Evolutionary conservation across 331 rosid species (phyloP).

Genomic region (Pyrus hybrid): DNA sequence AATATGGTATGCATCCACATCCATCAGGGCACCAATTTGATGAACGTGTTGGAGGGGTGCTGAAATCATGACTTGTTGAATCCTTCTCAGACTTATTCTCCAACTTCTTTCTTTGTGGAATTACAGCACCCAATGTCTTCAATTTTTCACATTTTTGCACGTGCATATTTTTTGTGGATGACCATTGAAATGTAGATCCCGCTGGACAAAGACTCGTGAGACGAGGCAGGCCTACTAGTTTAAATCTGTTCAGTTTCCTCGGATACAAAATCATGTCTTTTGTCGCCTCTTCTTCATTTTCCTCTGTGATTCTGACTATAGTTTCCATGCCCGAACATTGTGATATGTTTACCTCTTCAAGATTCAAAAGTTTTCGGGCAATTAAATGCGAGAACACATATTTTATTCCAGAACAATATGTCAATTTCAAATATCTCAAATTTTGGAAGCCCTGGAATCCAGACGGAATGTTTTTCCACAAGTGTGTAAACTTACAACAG

Average conservation of each 20-base stretch:
- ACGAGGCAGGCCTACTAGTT: rapidly evolving
- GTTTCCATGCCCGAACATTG: rapidly evolving
- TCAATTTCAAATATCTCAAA: rapidly evolving
- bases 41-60: neutral
- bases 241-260: neutral
- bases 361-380: neutral
- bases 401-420: rapidly evolving
- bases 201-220: neutral
- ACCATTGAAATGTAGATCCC: neutral
- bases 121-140: neutral
- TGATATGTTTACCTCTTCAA: rapidly evolving
- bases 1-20: neutral
- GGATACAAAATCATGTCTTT: neutral
- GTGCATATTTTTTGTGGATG: rapidly evolving
- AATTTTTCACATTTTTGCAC: rapidly evolving
- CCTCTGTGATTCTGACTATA: neutral
- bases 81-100: neutral
- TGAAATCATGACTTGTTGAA: neutral
- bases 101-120: neutral
- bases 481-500: rapidly evolving
- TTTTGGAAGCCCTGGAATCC: neutral
- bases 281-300: neutral
- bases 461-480: neutral
- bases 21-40: neutral
- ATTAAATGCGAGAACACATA: neutral